Percentiles rank a stretch among this genome's conserved stretches.
phyloP scores from a whole-genome alignment of 2,329 filamentous ascomycete species.

The Fusarium xylarioides region DNA sequence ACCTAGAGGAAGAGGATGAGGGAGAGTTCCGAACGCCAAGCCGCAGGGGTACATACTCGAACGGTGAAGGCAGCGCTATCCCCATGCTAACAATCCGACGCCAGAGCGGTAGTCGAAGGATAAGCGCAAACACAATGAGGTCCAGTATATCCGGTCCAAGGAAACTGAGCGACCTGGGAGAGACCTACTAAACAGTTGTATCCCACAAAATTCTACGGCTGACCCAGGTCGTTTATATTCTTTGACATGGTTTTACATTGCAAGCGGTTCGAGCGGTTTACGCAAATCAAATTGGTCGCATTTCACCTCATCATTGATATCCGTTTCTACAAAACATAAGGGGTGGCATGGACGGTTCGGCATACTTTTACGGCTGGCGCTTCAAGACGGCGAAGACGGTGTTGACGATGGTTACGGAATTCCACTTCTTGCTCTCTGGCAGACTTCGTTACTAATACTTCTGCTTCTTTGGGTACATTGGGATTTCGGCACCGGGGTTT shows the following conservation, averaged over 20 bases:
- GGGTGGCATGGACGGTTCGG: constrained; percentile 32
- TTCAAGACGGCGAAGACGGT: constrained; percentile 39
- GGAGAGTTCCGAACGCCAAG: constrained; percentile 61
- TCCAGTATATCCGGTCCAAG: constrained; percentile 48
- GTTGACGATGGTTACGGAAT: constrained; percentile 46
- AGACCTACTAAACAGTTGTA: constrained; percentile 58
- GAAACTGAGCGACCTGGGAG: constrained; percentile 61
- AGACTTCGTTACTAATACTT: constrained; percentile 38
- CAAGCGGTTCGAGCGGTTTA: constrained; percentile 36
- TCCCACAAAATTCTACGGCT: constrained; percentile 6
- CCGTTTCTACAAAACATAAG: constrained; percentile 33
- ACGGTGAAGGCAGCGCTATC: constrained; percentile 58
- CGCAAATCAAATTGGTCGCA: constrained; percentile 33
- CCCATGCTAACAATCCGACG: constrained; percentile 56
- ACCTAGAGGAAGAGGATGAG: constrained; percentile 56
- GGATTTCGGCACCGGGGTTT: constrained; percentile 40
- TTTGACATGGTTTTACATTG: constrained; percentile 35
- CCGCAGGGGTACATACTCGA: constrained; percentile 63
- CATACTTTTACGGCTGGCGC: constrained; percentile 44
- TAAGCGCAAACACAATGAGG: constrained; percentile 49
- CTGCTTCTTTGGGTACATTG: constrained; percentile 41
- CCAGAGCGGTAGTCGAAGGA: constrained; percentile 56
- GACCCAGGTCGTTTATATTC: constrained; percentile 26
- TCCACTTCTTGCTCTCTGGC: constrained; percentile 38
- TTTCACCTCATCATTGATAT: constrained; percentile 35